A percentile compares a stretch with the other conserved stretches of the same genome.
Conservation (phyloP, 2,329 filamentous ascomycete species). For the Aaosphaeria arxii region DNA sequence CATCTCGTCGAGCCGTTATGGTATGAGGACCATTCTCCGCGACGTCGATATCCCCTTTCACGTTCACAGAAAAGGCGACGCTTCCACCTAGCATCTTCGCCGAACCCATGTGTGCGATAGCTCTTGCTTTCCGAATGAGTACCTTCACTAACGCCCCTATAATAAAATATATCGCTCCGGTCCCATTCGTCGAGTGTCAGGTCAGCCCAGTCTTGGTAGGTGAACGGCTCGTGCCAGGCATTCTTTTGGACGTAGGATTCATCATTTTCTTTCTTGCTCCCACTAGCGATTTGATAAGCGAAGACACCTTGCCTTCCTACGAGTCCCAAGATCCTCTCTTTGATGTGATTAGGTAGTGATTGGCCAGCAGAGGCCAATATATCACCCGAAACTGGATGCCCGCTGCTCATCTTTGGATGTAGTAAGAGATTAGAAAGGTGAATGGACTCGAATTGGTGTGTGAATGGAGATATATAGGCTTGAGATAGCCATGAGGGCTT, state of each 20-base stretch:
- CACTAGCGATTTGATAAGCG: background rate
- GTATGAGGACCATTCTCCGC: slow-evolving; percentile 7
- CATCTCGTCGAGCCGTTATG: slow-evolving; percentile 13
- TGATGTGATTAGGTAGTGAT: background rate
- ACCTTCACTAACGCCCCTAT: too few species aligned
- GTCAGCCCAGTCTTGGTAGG: slow-evolving; percentile 24
- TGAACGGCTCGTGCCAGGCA: slow-evolving; percentile 19
- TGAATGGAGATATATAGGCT: too few species aligned
- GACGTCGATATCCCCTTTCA: slow-evolving; percentile 8
- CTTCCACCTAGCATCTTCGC: slow-evolving; percentile 5
- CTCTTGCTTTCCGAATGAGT: background rate
- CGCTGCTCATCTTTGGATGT: too few species aligned
- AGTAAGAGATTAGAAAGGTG: too few species aligned
- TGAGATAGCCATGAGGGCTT: too few species aligned
- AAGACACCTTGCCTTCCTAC: background rate
- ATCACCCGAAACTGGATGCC: too few species aligned
- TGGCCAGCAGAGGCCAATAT: background rate
- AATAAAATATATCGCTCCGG: background rate
- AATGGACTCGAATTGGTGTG: too few species aligned
- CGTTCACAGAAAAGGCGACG: slow-evolving; percentile 14
- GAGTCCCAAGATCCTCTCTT: background rate
- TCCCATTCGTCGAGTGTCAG: slow-evolving; percentile 1
- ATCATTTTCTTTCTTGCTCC: background rate
- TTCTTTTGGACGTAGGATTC: background rate
- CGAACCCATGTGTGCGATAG: background rate